Conservation (phyloP, 352 stramenopile species). For the Globisporangium rhizosaccharum region DNA sequence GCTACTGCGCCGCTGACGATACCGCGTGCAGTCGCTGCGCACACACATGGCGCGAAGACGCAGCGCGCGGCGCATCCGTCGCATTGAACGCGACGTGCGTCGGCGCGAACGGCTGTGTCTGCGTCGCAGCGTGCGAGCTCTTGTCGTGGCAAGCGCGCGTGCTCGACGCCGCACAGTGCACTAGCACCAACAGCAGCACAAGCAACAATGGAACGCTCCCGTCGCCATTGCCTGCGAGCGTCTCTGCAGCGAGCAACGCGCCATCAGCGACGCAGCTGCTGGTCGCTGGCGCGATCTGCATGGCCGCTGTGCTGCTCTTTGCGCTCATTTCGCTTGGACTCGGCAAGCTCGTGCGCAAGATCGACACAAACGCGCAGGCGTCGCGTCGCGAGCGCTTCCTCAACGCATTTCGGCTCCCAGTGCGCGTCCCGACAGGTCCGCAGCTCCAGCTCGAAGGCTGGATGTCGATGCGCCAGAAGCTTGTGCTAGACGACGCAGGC, state of each 20-base stretch:
- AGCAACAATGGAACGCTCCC: not conserved
- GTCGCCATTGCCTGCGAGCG: not conserved
- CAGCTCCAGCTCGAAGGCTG: conserved; percentile 13
- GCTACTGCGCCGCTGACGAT: conserved; percentile 10
- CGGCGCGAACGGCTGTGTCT: conserved; percentile 12
- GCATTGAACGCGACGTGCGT: conserved; percentile 3
- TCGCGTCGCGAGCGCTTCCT: not conserved
- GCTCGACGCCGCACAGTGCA: not conserved
- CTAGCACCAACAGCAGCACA: not conserved
- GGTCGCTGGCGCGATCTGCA: conserved; percentile 1
- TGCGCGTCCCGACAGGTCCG: conserved; percentile 8
- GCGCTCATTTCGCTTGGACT: conserved; percentile 10
- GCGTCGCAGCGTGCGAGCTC: conserved; percentile 14
- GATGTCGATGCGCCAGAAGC: conserved; percentile 15
- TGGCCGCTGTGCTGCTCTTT: conserved; percentile 5
- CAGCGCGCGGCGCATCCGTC: not conserved
- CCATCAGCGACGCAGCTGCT: not conserved
- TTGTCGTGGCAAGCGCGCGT: conserved; percentile 4
- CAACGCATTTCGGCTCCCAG: not conserved
- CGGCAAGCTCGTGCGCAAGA: conserved; percentile 15
- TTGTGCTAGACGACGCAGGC: conserved; percentile 1
- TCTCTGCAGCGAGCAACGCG: not conserved
- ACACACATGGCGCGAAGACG: not conserved
- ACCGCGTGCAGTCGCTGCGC: conserved; percentile 7
- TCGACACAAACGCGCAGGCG: conserved; percentile 1